These are phyloP conservation scores for Encephalitozoon intestinalis DNA, from an alignment of 371 early-diverging fungal species.

Conservation along the genomic window DNA sequence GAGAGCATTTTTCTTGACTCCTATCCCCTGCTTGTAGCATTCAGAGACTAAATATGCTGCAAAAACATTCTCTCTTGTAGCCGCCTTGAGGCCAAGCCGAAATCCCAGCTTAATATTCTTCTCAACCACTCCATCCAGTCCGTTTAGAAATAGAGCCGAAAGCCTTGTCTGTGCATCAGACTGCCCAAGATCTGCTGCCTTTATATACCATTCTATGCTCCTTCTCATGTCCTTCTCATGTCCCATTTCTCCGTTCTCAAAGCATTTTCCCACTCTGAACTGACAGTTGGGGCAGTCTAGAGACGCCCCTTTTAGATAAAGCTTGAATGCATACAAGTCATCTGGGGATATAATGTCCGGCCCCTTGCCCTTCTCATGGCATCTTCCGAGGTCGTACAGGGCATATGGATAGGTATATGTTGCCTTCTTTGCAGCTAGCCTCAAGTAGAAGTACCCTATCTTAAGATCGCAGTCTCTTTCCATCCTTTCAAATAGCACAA, in stretches of 20 bases:
- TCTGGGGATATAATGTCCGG: neutral
- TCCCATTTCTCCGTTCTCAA: conserved; percentile 55
- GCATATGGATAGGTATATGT: conserved; percentile 58
- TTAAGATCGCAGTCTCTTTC: conserved; percentile 29
- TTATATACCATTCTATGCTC: conserved; percentile 48
- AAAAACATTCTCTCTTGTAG: conserved; percentile 30
- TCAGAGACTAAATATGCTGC: conserved; percentile 45
- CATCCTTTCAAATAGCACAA: conserved; percentile 48
- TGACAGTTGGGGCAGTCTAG: conserved; percentile 58
- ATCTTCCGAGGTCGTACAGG: conserved; percentile 59
- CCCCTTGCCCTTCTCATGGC: conserved; percentile 43
- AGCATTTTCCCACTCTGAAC: conserved; percentile 50
- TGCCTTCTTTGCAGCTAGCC: conserved; percentile 55
- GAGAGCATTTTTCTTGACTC: conserved; percentile 28
- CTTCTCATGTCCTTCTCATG: conserved; percentile 22
- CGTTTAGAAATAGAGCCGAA: conserved; percentile 27
- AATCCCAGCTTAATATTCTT: conserved; percentile 32
- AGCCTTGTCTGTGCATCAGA: conserved; percentile 50
- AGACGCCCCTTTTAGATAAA: conserved; percentile 53
- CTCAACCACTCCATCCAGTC: neutral
- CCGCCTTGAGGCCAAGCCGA: conserved; percentile 48
- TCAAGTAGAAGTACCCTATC: conserved; percentile 57
- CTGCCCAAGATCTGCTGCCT: conserved; percentile 57
- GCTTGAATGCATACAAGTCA: conserved; percentile 44
- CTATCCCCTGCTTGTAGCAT: conserved; percentile 44